These are phyloP conservation scores for Thielaviopsis euricoi DNA, from an alignment of 2,329 filamentous ascomycete genomes.

Conservation along the genomic window DNA sequence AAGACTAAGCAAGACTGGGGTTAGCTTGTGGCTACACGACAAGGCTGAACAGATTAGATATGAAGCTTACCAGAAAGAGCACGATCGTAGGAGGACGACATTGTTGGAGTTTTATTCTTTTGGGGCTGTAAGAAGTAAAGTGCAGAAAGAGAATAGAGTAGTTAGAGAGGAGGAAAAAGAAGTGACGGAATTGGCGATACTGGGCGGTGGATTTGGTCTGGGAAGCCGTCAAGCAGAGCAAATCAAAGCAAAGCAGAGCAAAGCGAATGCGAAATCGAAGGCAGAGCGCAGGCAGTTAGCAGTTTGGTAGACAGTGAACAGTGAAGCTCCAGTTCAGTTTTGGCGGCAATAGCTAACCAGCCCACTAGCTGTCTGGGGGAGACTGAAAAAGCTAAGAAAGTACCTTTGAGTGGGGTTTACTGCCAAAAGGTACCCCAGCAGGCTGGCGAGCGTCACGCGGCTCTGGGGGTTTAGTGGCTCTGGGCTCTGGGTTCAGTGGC, in stretches of 20 bases:
- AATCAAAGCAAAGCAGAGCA: background rate
- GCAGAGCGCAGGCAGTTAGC: background rate
- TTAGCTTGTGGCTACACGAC: conserved; percentile 24
- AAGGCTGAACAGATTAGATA: conserved; percentile 16
- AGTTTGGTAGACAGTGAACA: no score
- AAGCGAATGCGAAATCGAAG: background rate
- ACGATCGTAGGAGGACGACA: conserved; percentile 97
- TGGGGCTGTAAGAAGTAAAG: background rate
- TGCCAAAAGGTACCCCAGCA: background rate
- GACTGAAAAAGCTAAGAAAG: no score
- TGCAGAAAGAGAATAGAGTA: background rate
- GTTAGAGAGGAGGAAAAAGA: background rate
- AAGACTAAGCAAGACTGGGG: conserved; percentile 55
- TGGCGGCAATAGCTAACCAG: no score
- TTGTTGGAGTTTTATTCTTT: conserved; percentile 21
- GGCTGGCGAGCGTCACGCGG: conserved; percentile 10
- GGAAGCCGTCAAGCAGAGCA: background rate
- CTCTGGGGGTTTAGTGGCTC: no score
- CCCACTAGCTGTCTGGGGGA: background rate
- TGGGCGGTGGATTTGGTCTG: background rate
- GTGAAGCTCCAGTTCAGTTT: background rate
- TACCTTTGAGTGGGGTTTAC: background rate
- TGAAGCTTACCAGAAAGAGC: conserved; percentile 75
- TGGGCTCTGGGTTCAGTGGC: no score
- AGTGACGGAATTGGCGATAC: background rate